Conservation (phyloP, 345 rosid species). For the Camelina neglecta region DNA sequence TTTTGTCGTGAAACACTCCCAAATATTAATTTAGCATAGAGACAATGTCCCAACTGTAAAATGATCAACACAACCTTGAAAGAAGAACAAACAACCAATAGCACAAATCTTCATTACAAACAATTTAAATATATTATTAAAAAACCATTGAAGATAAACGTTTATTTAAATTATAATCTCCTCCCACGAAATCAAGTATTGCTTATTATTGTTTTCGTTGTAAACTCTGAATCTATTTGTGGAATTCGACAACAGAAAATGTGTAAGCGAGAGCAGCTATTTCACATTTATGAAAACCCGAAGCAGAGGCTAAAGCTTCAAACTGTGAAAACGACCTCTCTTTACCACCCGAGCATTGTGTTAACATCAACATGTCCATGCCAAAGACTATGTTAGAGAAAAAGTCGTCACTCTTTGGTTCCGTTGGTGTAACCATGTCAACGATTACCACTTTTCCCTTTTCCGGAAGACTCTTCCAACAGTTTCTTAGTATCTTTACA, state of each 20-base stretch:
- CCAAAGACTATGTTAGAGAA: constrained; percentile 2
- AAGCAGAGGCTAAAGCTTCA: background rate
- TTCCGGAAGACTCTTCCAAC: constrained; percentile 21
- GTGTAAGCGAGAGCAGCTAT: background rate
- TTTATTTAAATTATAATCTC: background rate
- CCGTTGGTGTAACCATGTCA: constrained; percentile 10
- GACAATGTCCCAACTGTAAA: no score
- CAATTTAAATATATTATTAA: background rate
- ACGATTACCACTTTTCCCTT: constrained; percentile 19
- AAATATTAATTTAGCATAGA: no score
- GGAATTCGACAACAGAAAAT: background rate
- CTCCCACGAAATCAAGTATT: no score
- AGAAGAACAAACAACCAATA: background rate
- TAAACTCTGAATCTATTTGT: background rate
- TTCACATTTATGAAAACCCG: background rate
- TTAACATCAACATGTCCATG: constrained; percentile 29
- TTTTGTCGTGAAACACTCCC: no score
- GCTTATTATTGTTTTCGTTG: background rate
- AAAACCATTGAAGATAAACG: background rate
- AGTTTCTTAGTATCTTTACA: background rate
- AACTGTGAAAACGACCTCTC: background rate
- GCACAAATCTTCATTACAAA: background rate
- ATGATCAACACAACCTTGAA: background rate
- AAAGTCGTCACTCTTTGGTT: constrained; percentile 5
- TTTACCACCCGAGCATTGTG: background rate